These are phyloP conservation scores for Jacaranda copaia DNA, from an alignment of 257 asterid genomes.

Conservation along the genomic window DNA sequence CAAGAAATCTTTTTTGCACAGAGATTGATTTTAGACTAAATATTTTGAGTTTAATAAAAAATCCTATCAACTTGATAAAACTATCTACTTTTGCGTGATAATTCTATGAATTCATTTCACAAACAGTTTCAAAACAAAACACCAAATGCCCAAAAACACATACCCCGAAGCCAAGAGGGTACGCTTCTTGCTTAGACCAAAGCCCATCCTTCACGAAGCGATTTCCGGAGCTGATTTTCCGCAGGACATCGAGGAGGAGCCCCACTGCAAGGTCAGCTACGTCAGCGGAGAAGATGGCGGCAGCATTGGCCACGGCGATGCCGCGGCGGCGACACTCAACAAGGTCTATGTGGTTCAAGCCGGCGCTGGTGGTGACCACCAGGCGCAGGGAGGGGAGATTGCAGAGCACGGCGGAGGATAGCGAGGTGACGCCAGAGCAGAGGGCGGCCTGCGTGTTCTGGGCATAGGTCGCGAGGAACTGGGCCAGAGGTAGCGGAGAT, in stretches of 20 bases:
- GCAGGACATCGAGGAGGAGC: constrained; percentile 53
- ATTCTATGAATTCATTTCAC: no score
- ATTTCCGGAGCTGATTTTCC: constrained; percentile 55
- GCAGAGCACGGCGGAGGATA: constrained; percentile 52
- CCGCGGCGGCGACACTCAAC: constrained; percentile 73
- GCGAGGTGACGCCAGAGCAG: constrained; percentile 28
- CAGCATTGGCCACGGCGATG: constrained; percentile 55
- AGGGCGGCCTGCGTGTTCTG: constrained; percentile 55
- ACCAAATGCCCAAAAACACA: background rate
- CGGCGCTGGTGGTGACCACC: constrained; percentile 65
- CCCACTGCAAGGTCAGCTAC: constrained; percentile 72
- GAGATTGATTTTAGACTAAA: no score
- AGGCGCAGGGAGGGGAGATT: constrained; percentile 62
- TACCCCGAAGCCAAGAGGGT: constrained; percentile 73
- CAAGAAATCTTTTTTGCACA: no score
- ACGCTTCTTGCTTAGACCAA: constrained; percentile 50
- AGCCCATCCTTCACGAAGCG: constrained; percentile 55
- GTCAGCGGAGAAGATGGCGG: constrained; percentile 51
- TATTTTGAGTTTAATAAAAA: no score
- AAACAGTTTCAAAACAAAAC: background rate
- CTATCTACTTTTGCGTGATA: no score
- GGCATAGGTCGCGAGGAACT: constrained; percentile 57
- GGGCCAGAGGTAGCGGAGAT: constrained; percentile 57
- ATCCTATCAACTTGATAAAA: no score
- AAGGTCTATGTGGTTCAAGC: constrained; percentile 69